phyloP scores from a whole-genome alignment of 176 grass and related monocot genomes.

The Triticum aestivum region IWGSC_CS_RefSeq_v2.1 NC_057814.1:575439881-575440380 shows the following conservation, averaged over 20 bases:
- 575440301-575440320: slow-evolving; percentile 25
- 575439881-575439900: background rate
- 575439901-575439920: background rate
- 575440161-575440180: background rate
- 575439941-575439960: background rate
- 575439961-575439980: background rate
- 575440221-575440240: slow-evolving; percentile 78
- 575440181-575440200: slow-evolving; percentile 49
- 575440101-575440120: background rate
- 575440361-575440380: slow-evolving; percentile 19
- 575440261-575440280: slow-evolving; percentile 47
- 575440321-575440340: slow-evolving; percentile 57
- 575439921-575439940: background rate
- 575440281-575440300: slow-evolving; percentile 53
- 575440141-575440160: background rate
- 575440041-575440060: background rate
- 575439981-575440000: background rate
- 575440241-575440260: slow-evolving; percentile 68
- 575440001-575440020: background rate
- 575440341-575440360: slow-evolving; percentile 57
- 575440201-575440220: slow-evolving; percentile 79
- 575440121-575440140: background rate
- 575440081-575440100: background rate
- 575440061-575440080: background rate
- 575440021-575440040: background rate